These are phyloP conservation scores for Ophiostoma sp. DNA, from an alignment of 2,329 filamentous ascomycete genomes.

Conservation along the genomic window DNA sequence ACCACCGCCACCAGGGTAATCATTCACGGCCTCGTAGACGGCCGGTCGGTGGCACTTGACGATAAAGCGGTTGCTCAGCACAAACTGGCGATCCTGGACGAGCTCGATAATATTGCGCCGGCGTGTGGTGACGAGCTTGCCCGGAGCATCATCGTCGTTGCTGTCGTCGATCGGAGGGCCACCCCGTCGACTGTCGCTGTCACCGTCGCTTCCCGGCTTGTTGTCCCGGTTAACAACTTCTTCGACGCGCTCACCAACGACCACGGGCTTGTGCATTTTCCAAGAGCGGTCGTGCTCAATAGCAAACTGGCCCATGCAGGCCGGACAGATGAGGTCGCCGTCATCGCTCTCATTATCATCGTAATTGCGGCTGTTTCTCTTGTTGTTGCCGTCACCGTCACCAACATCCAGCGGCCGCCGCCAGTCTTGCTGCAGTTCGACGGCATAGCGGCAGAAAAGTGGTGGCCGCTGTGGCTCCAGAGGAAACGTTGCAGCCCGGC, in stretches of 20 bases:
- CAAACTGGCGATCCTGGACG: conserved; percentile 36
- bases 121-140: background rate
- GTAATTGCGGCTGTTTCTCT: background rate
- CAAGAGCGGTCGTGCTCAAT: conserved; percentile 36
- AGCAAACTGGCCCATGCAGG: conserved; percentile 33
- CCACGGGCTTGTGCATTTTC: conserved; percentile 35
- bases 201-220: background rate
- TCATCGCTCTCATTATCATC: background rate
- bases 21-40: conserved; percentile 26
- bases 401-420: conserved; percentile 29
- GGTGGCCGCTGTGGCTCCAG: conserved; percentile 24
- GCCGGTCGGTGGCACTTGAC: conserved; percentile 42
- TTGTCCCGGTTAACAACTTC: conserved; percentile 15
- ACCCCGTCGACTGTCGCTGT: background rate
- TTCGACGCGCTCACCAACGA: conserved; percentile 24
- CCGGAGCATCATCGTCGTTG: background rate
- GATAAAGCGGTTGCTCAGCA: conserved; percentile 40
- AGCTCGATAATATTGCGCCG: conserved; percentile 26
- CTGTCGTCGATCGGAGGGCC: background rate
- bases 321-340: conserved; percentile 34
- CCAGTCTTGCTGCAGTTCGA: conserved; percentile 36
- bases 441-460: conserved; percentile 40
- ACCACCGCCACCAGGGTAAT: background rate
- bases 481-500: conserved; percentile 3
- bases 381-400: background rate